These are phyloP conservation scores for Suillus hirtellus DNA, from an alignment of 768 basidiomycete genomes.

Conservation along the genomic window DNA sequence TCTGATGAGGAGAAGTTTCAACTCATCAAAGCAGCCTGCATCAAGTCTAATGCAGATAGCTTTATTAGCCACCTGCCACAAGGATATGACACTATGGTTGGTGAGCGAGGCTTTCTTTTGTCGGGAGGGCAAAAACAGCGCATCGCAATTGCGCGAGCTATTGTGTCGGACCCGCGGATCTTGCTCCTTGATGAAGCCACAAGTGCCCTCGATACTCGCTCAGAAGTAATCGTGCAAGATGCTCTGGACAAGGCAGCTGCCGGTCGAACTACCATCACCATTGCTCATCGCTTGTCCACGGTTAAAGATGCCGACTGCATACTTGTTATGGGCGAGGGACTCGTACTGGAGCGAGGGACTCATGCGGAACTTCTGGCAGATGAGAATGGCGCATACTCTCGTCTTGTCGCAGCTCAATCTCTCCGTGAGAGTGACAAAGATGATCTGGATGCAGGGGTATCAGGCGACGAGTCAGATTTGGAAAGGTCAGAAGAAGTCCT, in stretches of 20 bases:
- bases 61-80: conserved; percentile 48
- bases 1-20: conserved; percentile 43
- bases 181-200: conserved; percentile 53
- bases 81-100: conserved; percentile 52
- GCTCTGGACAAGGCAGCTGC: conserved; percentile 51
- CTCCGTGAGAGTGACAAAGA: conserved; percentile 32
- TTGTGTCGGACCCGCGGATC: conserved; percentile 51
- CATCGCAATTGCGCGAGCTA: conserved; percentile 52
- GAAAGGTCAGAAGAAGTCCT: conserved; percentile 33
- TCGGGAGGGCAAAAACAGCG: conserved; percentile 57
- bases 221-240: conserved; percentile 53
- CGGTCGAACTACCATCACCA: conserved; percentile 39
- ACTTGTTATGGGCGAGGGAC: conserved; percentile 45
- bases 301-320: conserved; percentile 47
- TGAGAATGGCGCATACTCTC: conserved; percentile 41
- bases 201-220: conserved; percentile 49
- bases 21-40: conserved; percentile 47
- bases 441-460: conserved; percentile 12
- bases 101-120: conserved; percentile 49
- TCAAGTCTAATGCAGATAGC: conserved; percentile 52
- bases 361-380: conserved; percentile 40
- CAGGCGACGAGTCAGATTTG: conserved; percentile 18
- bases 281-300: conserved; percentile 36
- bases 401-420: conserved; percentile 45
- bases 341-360: conserved; percentile 43